phyloP scores from a whole-genome alignment of 306 rosid genomes.

The Canavalia ensiformis region DNA sequence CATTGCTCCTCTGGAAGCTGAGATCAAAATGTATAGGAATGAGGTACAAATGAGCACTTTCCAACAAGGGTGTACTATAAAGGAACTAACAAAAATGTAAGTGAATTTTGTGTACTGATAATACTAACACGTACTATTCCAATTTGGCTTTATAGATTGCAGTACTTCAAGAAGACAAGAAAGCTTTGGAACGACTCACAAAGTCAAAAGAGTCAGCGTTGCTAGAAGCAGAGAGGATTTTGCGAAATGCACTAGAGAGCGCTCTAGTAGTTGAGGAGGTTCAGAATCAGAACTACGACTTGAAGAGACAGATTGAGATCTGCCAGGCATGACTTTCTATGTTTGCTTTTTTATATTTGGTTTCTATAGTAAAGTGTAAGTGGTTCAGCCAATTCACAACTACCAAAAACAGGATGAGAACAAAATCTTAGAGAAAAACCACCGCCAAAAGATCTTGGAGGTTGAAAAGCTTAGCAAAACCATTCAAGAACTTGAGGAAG shows the following conservation, averaged over 20 bases:
- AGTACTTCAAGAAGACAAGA: constrained; percentile 84
- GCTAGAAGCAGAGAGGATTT: constrained; percentile 84
- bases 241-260: constrained; percentile 76
- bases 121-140: constrained; percentile 19
- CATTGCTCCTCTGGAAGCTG: constrained; percentile 90
- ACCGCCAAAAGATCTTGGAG: constrained; percentile 82
- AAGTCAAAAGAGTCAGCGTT: constrained; percentile 83
- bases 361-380: constrained; percentile 25
- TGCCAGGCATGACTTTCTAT: constrained; percentile 70
- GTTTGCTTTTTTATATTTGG: constrained; percentile 14
- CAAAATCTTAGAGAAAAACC: constrained; percentile 80
- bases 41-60: constrained; percentile 61
- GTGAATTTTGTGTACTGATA: neutral
- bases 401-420: constrained; percentile 80
- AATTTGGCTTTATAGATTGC: constrained; percentile 61
- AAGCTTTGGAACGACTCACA: constrained; percentile 79
- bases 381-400: constrained; percentile 36
- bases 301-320: constrained; percentile 93
- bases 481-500: constrained; percentile 86
- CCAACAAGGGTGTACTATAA: constrained; percentile 9
- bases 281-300: constrained; percentile 80
- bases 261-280: constrained; percentile 90
- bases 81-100: neutral
- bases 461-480: constrained; percentile 92
- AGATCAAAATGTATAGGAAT: constrained; percentile 74